Conservation (phyloP, 2,329 filamentous ascomycete genomes). For the Ascochyta clinopodiicola region DNA sequence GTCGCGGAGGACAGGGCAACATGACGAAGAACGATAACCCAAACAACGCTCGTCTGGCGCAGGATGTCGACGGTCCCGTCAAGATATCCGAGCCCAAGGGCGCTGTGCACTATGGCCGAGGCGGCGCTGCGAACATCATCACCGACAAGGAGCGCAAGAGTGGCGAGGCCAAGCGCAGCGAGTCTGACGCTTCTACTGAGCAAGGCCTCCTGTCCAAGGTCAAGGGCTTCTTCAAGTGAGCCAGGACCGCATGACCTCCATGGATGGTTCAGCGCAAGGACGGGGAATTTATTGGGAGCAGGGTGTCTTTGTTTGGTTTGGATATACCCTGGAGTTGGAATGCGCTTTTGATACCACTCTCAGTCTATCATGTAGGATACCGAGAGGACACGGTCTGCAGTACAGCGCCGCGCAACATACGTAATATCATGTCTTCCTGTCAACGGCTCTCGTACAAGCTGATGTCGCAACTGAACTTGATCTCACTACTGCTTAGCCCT, state of each 20-base stretch:
- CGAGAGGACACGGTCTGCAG: neutral
- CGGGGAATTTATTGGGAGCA: neutral
- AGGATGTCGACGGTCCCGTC: constrained; percentile 74
- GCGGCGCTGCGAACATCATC: constrained; percentile 73
- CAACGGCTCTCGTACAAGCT: neutral
- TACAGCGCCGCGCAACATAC: neutral
- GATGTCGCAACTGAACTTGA: neutral
- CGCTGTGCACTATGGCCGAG: constrained; percentile 72
- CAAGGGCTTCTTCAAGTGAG: constrained; percentile 58
- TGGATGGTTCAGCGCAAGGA: neutral
- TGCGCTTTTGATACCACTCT: constrained; percentile 16
- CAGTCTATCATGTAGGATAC: constrained; percentile 1
- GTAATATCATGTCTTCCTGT: neutral
- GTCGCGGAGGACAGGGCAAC: constrained; percentile 86
- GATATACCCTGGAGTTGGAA: constrained; percentile 18
- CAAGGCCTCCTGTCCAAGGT: constrained; percentile 59
- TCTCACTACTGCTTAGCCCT: neutral
- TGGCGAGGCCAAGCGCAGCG: constrained; percentile 42
- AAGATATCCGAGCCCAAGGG: constrained; percentile 60
- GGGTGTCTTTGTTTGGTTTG: constrained; percentile 17
- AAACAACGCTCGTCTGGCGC: constrained; percentile 74
- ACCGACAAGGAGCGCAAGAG: constrained; percentile 44
- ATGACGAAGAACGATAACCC: constrained; percentile 79
- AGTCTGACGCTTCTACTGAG: constrained; percentile 19
- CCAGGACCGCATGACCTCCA: neutral